phyloP scores from a whole-genome alignment of 768 basidiomycete species.

The Naganishia antarctica region DNA sequence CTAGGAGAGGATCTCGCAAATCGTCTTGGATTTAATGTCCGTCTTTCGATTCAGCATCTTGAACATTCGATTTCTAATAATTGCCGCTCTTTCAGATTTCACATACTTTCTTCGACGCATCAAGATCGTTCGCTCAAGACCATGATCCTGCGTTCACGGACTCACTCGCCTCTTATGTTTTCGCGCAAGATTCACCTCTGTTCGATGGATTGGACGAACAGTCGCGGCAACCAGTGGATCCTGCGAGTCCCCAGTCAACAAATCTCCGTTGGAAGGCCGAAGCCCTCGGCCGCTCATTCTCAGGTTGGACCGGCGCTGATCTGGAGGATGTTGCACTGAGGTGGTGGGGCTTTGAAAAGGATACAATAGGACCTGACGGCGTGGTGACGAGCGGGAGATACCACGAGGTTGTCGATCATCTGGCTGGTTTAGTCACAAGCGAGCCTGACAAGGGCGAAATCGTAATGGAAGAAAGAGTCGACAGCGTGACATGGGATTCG shows the following conservation, averaged over 20 bases:
- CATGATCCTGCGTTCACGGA: constrained; percentile 9
- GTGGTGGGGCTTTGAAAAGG: constrained; percentile 33
- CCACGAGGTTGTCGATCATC: constrained; percentile 6
- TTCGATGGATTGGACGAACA: constrained; percentile 1
- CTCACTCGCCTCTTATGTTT: constrained; percentile 19
- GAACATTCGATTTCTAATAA: neutral
- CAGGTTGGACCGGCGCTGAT: constrained; percentile 32
- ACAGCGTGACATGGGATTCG: neutral
- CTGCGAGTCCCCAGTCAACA: neutral
- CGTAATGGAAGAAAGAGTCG: constrained; percentile 3
- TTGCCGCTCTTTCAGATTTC: neutral
- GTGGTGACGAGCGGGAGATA: constrained; percentile 24
- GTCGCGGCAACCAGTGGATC: neutral
- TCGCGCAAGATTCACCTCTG: constrained; percentile 16
- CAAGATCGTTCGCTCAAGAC: constrained; percentile 5
- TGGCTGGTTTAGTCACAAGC: neutral
- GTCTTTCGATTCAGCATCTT: no score
- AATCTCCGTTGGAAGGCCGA: constrained; percentile 12
- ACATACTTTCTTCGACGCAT: constrained; percentile 5
- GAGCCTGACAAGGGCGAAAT: constrained; percentile 1
- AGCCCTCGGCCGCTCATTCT: constrained; percentile 16
- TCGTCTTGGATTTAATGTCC: neutral
- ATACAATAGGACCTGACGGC: constrained; percentile 28
- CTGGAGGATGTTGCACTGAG: constrained; percentile 28
- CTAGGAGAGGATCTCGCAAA: neutral